Conservation (phyloP, 1,139 yeast species). For the Pichia sorboxylosa region DNA sequence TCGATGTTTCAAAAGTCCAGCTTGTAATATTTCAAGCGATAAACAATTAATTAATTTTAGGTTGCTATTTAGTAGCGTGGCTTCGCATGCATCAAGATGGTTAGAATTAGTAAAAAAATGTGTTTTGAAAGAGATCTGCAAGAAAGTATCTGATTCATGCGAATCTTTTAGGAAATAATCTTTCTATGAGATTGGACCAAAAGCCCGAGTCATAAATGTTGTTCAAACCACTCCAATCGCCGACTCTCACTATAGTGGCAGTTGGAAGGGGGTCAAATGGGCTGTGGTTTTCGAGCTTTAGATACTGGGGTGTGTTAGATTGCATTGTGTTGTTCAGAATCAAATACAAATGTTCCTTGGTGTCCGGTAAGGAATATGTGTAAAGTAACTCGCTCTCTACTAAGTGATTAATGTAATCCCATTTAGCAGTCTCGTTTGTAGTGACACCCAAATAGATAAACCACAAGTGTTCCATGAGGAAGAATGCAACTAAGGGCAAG, state of each 20-base stretch:
- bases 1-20: no score
- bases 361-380: constrained; percentile 18
- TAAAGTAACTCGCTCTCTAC: constrained; percentile 34
- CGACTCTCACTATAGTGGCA: constrained; percentile 19
- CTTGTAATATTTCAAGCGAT: no score
- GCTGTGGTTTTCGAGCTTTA: constrained; percentile 12
- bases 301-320: constrained; percentile 3
- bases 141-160: no score
- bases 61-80: no score
- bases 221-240: constrained; percentile 35
- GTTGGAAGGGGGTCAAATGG: constrained; percentile 2
- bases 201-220: constrained; percentile 68
- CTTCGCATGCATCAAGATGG: no score
- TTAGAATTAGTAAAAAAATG: no score
- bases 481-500: constrained; percentile 41
- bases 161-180: constrained; percentile 21
- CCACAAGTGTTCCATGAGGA: constrained; percentile 49
- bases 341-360: constrained; percentile 3
- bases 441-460: constrained; percentile 72
- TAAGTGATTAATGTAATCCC: constrained; percentile 63
- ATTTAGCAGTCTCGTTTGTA: constrained; percentile 79
- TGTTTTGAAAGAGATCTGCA: no score
- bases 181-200: constrained; percentile 32
- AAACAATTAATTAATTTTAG: no score
- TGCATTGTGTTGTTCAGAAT: constrained; percentile 1